Percentiles rank a stretch among this genome's conserved stretches.
These are phyloP conservation scores for Rhynchospora tenuis DNA, from an alignment of 176 grass and related monocot species.

Conservation along the genomic window DNA sequence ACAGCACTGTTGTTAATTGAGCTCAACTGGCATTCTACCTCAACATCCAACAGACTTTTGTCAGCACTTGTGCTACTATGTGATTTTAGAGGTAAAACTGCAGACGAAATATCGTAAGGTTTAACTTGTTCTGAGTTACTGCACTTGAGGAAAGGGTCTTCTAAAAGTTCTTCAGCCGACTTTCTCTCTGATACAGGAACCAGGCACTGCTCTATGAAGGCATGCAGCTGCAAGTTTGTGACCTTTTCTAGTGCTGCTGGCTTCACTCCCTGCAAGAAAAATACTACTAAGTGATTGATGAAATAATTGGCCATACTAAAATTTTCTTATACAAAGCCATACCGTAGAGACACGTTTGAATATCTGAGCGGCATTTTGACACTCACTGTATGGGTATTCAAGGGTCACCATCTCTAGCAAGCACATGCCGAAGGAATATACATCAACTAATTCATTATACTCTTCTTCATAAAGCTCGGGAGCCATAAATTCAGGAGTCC, in stretches of 20 bases:
- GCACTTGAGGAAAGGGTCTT: conserved; percentile 10
- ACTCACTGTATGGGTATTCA: conserved; percentile 36
- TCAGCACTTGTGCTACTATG: background rate
- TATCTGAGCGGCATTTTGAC: conserved; percentile 29
- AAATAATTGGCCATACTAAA: background rate
- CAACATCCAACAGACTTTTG: background rate
- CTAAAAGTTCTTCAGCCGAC: conserved; percentile 65
- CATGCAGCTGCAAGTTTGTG: conserved; percentile 48
- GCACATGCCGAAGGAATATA: conserved; percentile 41
- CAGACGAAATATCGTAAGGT: background rate
- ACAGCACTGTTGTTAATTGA: background rate
- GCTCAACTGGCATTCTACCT: background rate
- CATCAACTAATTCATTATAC: conserved; percentile 35
- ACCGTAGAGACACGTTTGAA: conserved; percentile 33
- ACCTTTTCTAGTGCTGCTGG: conserved; percentile 30
- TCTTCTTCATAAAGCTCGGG: conserved; percentile 30
- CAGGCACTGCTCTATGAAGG: conserved; percentile 85
- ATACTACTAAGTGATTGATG: background rate
- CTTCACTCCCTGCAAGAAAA: conserved; percentile 12
- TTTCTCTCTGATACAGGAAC: conserved; percentile 67
- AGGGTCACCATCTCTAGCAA: conserved; percentile 32
- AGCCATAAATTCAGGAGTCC: conserved; percentile 36
- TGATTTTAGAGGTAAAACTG: background rate
- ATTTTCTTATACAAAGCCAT: background rate
- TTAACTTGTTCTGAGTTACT: background rate